Percentiles rank a stretch among this genome's conserved stretches.
phyloP scores from a whole-genome alignment of 305 asterid genomes.

The Ilex paraguariensis region DNA sequence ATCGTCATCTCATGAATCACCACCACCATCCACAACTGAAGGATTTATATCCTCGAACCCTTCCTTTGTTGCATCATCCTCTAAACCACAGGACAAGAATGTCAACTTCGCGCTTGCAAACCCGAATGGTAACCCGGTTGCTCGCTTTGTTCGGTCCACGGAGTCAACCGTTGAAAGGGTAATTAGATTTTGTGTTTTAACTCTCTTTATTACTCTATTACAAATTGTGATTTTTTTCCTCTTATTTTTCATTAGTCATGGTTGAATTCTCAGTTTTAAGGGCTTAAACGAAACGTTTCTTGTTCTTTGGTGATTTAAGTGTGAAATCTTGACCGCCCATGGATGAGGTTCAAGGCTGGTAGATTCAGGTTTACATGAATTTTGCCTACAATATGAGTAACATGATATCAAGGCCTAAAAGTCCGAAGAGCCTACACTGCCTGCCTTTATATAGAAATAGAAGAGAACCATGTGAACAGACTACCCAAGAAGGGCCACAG shows the following conservation, averaged over 20 bases:
- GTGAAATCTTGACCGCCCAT: not conserved
- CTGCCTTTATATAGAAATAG: no score
- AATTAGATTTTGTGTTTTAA: not conserved
- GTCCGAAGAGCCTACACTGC: no score
- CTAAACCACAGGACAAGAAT: slow-evolving; percentile 27
- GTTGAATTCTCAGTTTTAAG: not conserved
- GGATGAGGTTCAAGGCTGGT: not conserved
- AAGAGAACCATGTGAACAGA: no score
- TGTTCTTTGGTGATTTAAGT: not conserved
- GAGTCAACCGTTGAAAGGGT: slow-evolving; percentile 79
- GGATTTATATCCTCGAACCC: slow-evolving; percentile 21
- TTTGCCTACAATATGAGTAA: no score
- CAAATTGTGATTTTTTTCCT: no score
- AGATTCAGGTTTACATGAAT: not conserved
- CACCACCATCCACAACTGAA: slow-evolving; percentile 31
- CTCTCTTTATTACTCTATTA: no score
- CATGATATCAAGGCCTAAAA: no score
- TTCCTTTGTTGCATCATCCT: slow-evolving; percentile 33
- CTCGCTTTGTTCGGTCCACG: slow-evolving; percentile 43
- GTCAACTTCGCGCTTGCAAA: slow-evolving; percentile 32
- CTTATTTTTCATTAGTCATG: not conserved
- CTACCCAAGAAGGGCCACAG: no score
- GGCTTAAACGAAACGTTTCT: not conserved
- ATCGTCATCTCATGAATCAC: slow-evolving; percentile 37
- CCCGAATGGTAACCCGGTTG: slow-evolving; percentile 49